Conservation (phyloP, 2,329 filamentous ascomycete genomes). For the Claviceps citrina region DNA sequence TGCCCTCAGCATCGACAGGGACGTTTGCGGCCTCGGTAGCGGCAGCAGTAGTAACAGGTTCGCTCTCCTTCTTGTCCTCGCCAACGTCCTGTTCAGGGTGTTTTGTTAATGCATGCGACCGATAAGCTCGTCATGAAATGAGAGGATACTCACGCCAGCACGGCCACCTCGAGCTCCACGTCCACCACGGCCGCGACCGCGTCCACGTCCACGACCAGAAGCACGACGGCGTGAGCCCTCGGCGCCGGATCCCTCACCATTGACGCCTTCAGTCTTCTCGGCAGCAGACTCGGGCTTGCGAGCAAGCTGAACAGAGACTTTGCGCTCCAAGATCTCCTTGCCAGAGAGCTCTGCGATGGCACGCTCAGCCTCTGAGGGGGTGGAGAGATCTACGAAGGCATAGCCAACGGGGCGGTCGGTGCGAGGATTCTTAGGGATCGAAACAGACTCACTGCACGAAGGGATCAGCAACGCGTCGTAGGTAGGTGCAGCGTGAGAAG, state of each 20-base stretch:
- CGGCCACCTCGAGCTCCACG: conserved; percentile 45
- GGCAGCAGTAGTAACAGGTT: conserved; percentile 19
- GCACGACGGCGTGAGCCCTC: conserved; percentile 49
- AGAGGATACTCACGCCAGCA: conserved; percentile 18
- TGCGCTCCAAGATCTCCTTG: conserved; percentile 94
- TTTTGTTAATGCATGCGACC: conserved; percentile 23
- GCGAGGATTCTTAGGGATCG: conserved; percentile 97
- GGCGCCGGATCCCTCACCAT: conserved; percentile 58
- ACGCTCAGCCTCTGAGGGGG: conserved; percentile 83
- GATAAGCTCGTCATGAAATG: neutral
- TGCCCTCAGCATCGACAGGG: conserved; percentile 29
- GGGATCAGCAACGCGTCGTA: conserved; percentile 1
- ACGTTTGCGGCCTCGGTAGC: conserved; percentile 31
- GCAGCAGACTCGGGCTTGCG: conserved; percentile 84
- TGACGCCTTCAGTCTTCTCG: conserved; percentile 59
- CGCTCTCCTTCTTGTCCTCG: conserved; percentile 33
- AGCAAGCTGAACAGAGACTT: conserved; percentile 96
- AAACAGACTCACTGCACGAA: conserved; percentile 73
- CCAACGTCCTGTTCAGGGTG: conserved; percentile 15
- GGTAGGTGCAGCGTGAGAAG: neutral
- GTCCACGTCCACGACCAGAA: conserved; percentile 51
- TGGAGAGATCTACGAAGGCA: conserved; percentile 95
- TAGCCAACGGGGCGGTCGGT: conserved; percentile 97
- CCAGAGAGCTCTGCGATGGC: conserved; percentile 91
- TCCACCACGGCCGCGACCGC: conserved; percentile 53